Evolutionary conservation across 1,284 basidiomycete genomes (phyloP).

Genomic region (Coniferiporia sulphurascens): DNA sequence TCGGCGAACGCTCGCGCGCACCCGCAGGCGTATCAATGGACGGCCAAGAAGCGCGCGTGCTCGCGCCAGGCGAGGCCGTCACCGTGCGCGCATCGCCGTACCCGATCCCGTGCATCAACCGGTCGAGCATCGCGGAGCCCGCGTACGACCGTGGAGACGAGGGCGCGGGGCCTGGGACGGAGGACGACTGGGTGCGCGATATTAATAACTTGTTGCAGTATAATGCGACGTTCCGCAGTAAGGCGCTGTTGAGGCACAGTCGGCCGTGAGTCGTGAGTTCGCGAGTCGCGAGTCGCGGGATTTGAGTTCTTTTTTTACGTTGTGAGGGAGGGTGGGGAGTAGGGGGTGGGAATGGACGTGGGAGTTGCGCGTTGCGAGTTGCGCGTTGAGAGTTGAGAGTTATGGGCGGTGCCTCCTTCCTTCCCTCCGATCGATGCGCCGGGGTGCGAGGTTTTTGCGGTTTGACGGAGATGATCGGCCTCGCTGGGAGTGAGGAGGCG

Average conservation of each 20-base stretch:
- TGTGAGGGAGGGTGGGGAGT: no score
- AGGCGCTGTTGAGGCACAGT: slow-evolving; percentile 67
- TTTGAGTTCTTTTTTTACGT: no score
- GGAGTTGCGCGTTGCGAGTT: neutral
- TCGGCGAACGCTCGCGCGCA: slow-evolving; percentile 80
- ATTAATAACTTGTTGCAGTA: slow-evolving; percentile 93
- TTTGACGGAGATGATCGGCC: no score
- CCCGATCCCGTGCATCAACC: slow-evolving; percentile 90
- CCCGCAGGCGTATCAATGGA: slow-evolving; percentile 92
- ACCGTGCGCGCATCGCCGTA: slow-evolving; percentile 81
- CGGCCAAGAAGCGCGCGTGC: slow-evolving; percentile 76
- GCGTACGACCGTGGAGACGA: slow-evolving; percentile 30
- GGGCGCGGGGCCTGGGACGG: slow-evolving; percentile 61
- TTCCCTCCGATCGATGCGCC: no score
- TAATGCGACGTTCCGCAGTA: slow-evolving; percentile 88
- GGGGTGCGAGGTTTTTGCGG: neutral
- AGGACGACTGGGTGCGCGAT: slow-evolving; percentile 94
- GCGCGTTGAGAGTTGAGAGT: neutral
- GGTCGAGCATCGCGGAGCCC: slow-evolving; percentile 63
- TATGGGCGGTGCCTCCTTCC: neutral
- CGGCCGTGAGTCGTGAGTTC: no score
- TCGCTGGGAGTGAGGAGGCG: no score
- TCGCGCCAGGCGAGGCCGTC: slow-evolving; percentile 82
- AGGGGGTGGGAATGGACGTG: no score
- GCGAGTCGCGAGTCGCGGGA: no score